Evolutionary conservation across 2,329 filamentous ascomycete genomes (phyloP).

Genomic region (Penicillium janthinellum): DNA sequence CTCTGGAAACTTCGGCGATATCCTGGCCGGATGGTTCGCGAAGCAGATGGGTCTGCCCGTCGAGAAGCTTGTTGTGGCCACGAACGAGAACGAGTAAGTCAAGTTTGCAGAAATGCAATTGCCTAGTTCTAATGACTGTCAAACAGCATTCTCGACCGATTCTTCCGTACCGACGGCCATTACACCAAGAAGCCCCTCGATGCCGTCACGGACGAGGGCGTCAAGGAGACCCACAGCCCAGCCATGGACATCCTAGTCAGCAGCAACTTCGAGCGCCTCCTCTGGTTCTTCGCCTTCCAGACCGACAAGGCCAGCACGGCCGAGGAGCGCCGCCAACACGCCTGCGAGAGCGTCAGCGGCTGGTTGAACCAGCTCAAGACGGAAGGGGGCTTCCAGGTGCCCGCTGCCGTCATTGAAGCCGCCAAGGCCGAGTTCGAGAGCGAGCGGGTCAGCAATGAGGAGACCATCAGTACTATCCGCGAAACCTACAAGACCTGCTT

Average conservation of each 20-base stretch:
- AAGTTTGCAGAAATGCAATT: not conserved
- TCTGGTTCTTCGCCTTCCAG: constrained; percentile 86
- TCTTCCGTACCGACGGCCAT: constrained; percentile 78
- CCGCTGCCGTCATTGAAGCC: constrained; percentile 68
- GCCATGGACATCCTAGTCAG: constrained; percentile 98
- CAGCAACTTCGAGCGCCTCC: constrained; percentile 91
- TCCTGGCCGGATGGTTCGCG: constrained; percentile 86
- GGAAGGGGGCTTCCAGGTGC: constrained; percentile 80
- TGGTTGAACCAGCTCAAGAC: constrained; percentile 83
- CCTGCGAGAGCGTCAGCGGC: constrained; percentile 70
- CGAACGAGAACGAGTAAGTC: constrained; percentile 77
- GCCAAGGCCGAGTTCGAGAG: constrained; percentile 78
- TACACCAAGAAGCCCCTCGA: constrained; percentile 79
- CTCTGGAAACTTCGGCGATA: constrained; percentile 95
- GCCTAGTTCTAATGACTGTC: not conserved
- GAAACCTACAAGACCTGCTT: constrained; percentile 59
- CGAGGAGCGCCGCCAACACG: constrained; percentile 51
- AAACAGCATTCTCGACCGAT: constrained; percentile 79
- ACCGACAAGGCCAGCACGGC: constrained; percentile 53
- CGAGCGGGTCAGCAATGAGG: constrained; percentile 65
- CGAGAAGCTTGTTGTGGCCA: constrained; percentile 87
- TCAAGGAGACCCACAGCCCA: constrained; percentile 88
- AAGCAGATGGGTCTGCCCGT: constrained; percentile 84
- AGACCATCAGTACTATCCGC: constrained; percentile 70
- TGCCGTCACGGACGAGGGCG: constrained; percentile 56